Conservation (phyloP, 805 yeast genomes). For the Yarrowia sp. region DNA sequence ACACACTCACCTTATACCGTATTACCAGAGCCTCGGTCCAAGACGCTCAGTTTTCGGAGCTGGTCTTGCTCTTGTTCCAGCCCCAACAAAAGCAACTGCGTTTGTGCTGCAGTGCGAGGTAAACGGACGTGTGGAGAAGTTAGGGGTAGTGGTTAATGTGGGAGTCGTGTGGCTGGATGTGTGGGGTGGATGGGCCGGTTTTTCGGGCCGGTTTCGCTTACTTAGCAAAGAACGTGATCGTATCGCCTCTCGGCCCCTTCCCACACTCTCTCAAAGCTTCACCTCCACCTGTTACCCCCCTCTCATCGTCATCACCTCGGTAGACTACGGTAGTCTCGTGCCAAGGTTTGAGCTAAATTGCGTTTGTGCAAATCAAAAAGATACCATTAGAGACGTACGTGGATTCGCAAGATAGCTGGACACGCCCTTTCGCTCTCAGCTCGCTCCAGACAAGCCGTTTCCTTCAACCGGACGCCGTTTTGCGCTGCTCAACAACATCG, state of each 20-base stretch:
- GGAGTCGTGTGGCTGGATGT: no score
- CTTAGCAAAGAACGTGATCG: no score
- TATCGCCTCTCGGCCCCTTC: neutral
- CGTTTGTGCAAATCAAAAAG: conserved; percentile 16
- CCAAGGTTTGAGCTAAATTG: conserved; percentile 22
- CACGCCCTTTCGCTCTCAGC: no score
- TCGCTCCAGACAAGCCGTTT: no score
- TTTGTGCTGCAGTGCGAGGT: conserved; percentile 1
- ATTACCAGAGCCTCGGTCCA: no score
- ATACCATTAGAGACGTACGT: conserved; percentile 10
- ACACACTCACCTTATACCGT: no score
- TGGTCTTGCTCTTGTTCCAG: neutral
- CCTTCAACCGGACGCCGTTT: no score
- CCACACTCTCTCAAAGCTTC: no score
- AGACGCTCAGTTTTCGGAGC: conserved; percentile 1
- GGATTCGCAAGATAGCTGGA: no score
- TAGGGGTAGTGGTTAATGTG: neutral
- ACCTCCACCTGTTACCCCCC: neutral
- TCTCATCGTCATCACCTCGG: neutral
- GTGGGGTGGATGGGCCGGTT: no score
- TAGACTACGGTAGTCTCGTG: conserved; percentile 19
- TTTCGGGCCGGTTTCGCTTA: no score
- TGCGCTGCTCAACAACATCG: no score
- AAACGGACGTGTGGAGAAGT: conserved; percentile 7
- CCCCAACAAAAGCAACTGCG: conserved; percentile 13